A percentile compares a stretch with the other conserved stretches of the same genome.
These are phyloP conservation scores for Chytridiales sp. DNA, from an alignment of 371 early-diverging fungal genomes.

Conservation along the genomic window DNA sequence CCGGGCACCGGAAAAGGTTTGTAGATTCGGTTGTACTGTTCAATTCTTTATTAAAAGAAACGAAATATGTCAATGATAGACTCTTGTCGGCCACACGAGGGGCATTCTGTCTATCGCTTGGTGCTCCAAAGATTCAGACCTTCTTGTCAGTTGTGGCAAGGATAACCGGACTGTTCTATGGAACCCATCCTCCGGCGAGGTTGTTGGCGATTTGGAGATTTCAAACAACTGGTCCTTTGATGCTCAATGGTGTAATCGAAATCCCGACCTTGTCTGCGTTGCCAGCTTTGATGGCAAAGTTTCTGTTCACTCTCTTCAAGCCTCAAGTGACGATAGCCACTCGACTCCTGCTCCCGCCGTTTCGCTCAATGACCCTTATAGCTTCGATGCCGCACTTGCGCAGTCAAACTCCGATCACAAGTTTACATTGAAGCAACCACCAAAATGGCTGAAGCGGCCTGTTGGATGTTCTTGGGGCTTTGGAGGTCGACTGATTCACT, in stretches of 20 bases:
- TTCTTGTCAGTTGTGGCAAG: conserved; percentile 86
- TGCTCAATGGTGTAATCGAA: conserved; percentile 88
- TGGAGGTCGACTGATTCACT: conserved; percentile 81
- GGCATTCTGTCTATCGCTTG: conserved; percentile 88
- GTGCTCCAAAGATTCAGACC: conserved; percentile 88
- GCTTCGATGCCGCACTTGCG: conserved; percentile 9
- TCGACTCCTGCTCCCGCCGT: conserved; percentile 14
- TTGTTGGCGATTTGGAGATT: conserved; percentile 61
- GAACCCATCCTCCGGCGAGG: conserved; percentile 35
- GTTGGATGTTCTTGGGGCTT: conserved; percentile 88
- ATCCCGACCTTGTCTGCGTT: conserved; percentile 83
- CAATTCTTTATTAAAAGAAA: conserved; percentile 22
- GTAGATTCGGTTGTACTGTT: conserved; percentile 5
- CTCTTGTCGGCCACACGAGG: conserved; percentile 74
- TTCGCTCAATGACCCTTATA: conserved; percentile 70
- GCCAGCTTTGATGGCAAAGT: conserved; percentile 88
- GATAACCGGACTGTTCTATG: conserved; percentile 92
- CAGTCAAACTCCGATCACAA: conserved; percentile 9
- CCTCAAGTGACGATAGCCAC: not conserved
- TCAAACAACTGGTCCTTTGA: conserved; percentile 88
- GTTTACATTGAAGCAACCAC: conserved; percentile 79
- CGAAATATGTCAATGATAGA: conserved; percentile 28
- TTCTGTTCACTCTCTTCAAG: conserved; percentile 79
- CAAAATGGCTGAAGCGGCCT: conserved; percentile 94
- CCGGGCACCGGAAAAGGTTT: conserved; percentile 79